Evolutionary conservation across 1,139 yeast genomes (phyloP).

Genomic region (Kodamaea suecica): DNA sequence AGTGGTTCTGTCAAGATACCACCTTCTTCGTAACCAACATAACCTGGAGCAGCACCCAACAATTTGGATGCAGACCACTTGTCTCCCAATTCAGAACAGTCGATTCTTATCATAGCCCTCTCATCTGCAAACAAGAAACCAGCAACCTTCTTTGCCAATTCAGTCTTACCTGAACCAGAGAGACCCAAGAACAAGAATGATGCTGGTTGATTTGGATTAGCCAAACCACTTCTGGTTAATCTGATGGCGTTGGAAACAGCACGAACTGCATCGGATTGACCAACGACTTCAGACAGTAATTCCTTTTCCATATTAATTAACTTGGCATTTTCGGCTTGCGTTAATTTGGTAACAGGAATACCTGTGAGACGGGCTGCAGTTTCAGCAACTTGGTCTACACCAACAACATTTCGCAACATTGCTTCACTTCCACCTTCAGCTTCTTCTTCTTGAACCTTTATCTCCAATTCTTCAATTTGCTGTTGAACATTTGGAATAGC

Average conservation of each 20-base stretch:
- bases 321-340: slow-evolving; percentile 92
- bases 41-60: slow-evolving; percentile 98
- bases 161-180: slow-evolving; percentile 98
- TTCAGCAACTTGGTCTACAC: slow-evolving; percentile 90
- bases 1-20: slow-evolving; percentile 92
- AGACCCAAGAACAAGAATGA: slow-evolving; percentile 92
- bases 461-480: slow-evolving; percentile 73
- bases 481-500: slow-evolving; percentile 91
- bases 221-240: slow-evolving; percentile 89
- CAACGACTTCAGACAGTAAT: slow-evolving; percentile 80
- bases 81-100: slow-evolving; percentile 94
- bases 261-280: slow-evolving; percentile 93
- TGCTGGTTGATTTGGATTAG: slow-evolving; percentile 95
- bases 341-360: slow-evolving; percentile 94
- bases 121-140: slow-evolving; percentile 95
- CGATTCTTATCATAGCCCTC: slow-evolving; percentile 94
- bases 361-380: slow-evolving; percentile 98
- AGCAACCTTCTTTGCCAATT: slow-evolving; percentile 92
- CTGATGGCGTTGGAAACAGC: slow-evolving; percentile 95
- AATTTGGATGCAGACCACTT: slow-evolving; percentile 94
- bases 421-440: slow-evolving; percentile 55
- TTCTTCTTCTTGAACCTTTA: slow-evolving; percentile 68
- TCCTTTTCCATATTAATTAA: slow-evolving; percentile 92
- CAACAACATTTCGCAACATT: slow-evolving; percentile 84
- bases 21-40: slow-evolving; percentile 97